These are phyloP conservation scores for Ceratonia siliqua DNA, from an alignment of 306 rosid species.

Conservation along the genomic window DNA sequence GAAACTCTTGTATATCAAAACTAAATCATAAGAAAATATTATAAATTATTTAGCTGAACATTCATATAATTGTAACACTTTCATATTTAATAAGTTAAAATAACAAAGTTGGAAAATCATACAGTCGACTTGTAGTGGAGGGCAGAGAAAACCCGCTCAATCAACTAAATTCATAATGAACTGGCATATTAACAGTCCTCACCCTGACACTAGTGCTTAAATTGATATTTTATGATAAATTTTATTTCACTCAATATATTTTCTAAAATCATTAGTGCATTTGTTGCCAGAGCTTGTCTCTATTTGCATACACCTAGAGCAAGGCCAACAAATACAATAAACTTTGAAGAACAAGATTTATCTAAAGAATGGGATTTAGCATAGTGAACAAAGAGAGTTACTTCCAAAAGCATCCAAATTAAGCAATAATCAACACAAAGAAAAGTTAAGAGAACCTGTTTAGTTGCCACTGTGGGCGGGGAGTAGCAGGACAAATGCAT, in stretches of 20 bases:
- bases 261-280: background rate
- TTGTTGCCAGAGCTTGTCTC: background rate
- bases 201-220: conserved; percentile 1
- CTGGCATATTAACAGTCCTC: background rate
- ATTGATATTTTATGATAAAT: background rate
- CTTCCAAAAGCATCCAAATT: conserved; percentile 5
- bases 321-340: too few relatives aligned
- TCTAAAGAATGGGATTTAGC: background rate
- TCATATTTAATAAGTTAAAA: too few relatives aligned
- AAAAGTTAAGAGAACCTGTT: background rate
- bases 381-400: conserved; percentile 5
- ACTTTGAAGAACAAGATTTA: background rate
- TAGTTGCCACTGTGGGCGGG: background rate
- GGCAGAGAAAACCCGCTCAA: too few relatives aligned
- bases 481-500: conserved; percentile 13
- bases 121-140: too few relatives aligned
- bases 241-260: background rate
- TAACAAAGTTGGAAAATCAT: too few relatives aligned
- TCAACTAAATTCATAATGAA: background rate
- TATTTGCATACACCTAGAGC: background rate
- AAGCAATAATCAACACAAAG: background rate
- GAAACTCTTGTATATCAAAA: too few relatives aligned
- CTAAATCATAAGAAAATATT: too few relatives aligned
- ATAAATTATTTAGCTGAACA: too few relatives aligned
- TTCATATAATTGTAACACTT: too few relatives aligned